Base-by-base conservation (phyloP, 352 stramenopile genomes). In the Pythium plurisporium region DNA sequence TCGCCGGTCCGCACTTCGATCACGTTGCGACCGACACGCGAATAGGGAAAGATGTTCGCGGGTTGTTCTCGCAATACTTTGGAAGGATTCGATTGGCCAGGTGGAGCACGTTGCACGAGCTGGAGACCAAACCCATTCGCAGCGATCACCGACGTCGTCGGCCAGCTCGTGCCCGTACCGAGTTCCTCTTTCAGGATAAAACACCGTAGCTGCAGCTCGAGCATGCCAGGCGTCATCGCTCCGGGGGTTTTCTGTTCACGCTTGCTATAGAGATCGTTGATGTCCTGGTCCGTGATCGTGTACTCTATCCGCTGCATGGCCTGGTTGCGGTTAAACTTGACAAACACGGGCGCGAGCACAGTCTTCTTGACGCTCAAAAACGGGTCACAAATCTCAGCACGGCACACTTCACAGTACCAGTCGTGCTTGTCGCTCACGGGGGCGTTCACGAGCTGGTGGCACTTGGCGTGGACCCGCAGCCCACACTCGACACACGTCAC, bases 1-100 rank as follows among this genome's bases (percentile, higher is more conserved):
- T 89, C 82, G n/a, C 34, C 73, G 10, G 74, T 89, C 33, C 76
- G 79, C 42, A 94, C 70, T 26, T 94, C 84, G 33, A 91, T 59
- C 47, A 82, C 67, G 47, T 94, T 94, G 26, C 74, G 71, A n/a
- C 84, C 84, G 11, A 81, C 70, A 6, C 82, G 70, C 15, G 78
- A 78, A 46, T 73, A 85, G 55, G 73, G 76, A 56, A 89, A 87
- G n/a, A 94, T 62, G 48, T 89, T 89, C 20, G 72, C 71, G 2
- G 84, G 84, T 4, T 90, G 58, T 30, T 94, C 84, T 26, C 84
- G 72, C 5, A 94, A 56, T 4, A 94, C 84, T 63, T 94, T 94
- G 17, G 81, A 91, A 7, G 81, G 76, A 36, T 94, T 91, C 6
- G 78, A 73, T 23, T 91, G 82, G 11, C 84, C 82, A 2, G 84